phyloP scores from a whole-genome alignment of 2,329 filamentous ascomycete genomes.

The Teratosphaeria zuluensis region DNA sequence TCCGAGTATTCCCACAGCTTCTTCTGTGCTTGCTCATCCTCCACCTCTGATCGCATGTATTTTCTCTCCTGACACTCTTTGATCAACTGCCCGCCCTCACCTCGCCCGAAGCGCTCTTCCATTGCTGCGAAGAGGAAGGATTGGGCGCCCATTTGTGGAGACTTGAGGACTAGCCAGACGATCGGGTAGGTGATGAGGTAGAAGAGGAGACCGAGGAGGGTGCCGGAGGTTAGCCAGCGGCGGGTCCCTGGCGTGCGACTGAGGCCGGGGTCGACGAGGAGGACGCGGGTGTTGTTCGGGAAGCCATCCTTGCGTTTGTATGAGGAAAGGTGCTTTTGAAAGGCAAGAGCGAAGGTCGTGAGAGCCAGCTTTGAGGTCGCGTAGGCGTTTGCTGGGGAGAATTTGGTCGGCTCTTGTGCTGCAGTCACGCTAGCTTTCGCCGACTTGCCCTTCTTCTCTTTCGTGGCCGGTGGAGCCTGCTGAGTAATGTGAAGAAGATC shows the following conservation, averaged over 20 bases:
- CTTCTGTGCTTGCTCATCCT: conserved; percentile 71
- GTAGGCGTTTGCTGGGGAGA: conserved; percentile 37
- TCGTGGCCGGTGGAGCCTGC: conserved; percentile 33
- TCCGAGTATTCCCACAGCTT: conserved; percentile 86
- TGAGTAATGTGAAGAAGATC: conserved; percentile 51
- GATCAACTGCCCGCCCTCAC: conserved; percentile 58
- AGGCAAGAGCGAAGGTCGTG: conserved; percentile 80
- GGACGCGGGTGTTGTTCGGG: conserved; percentile 71
- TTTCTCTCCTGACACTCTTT: conserved; percentile 81
- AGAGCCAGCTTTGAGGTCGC: conserved; percentile 57
- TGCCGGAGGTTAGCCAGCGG: conserved; percentile 77
- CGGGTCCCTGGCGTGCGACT: conserved; percentile 78
- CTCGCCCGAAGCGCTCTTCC: conserved; percentile 53
- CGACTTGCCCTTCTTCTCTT: conserved; percentile 51
- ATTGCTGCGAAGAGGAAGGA: conserved; percentile 77
- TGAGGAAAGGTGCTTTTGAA: conserved; percentile 80
- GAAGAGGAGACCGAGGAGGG: conserved; percentile 64
- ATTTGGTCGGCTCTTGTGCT: conserved; percentile 23
- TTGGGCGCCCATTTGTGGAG: conserved; percentile 72
- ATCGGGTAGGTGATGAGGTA: conserved; percentile 72
- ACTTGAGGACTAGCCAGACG: conserved; percentile 84
- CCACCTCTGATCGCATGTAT: conserved; percentile 61
- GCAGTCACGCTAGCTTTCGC: conserved; percentile 22
- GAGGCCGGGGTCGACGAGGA: conserved; percentile 80
- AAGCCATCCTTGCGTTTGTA: conserved; percentile 76